Percentiles rank a stretch among this genome's conserved stretches.
Conservation (phyloP, 2,329 filamentous ascomycete genomes). For the Penicillium sp. region DNA sequence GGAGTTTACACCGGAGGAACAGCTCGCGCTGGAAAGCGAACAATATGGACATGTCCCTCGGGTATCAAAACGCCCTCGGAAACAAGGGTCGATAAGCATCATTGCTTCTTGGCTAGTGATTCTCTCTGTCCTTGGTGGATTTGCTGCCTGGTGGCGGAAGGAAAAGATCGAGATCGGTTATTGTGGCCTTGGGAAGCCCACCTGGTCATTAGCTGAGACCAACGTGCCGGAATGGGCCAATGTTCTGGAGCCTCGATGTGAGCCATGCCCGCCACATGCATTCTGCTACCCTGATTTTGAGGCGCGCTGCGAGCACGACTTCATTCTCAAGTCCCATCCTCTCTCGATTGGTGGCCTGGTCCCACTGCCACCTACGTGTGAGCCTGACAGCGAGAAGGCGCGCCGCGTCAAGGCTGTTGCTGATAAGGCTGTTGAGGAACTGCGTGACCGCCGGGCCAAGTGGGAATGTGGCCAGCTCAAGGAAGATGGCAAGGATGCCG, state of each 20-base stretch:
- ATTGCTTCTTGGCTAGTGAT: constrained; percentile 70
- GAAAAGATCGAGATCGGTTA: constrained; percentile 97
- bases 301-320: constrained; percentile 80
- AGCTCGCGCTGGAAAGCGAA: constrained; percentile 73
- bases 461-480: constrained; percentile 82
- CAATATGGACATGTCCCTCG: constrained; percentile 40
- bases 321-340: constrained; percentile 79
- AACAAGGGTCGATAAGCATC: constrained; percentile 50
- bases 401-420: constrained; percentile 82
- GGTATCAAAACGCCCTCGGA: constrained; percentile 26
- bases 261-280: constrained; percentile 85
- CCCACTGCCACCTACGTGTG: constrained; percentile 85
- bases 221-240: constrained; percentile 71
- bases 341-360: constrained; percentile 75
- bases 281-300: constrained; percentile 78
- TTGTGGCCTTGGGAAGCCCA: constrained; percentile 75
- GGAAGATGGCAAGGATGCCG: constrained; percentile 58
- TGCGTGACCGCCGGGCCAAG: constrained; percentile 79
- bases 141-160: constrained; percentile 81
- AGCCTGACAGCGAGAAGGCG: constrained; percentile 90
- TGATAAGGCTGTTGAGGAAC: constrained; percentile 79
- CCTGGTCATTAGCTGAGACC: constrained; percentile 57
- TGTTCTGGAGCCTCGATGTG: constrained; percentile 73
- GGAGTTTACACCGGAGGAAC: constrained; percentile 91
- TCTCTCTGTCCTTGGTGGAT: constrained; percentile 65